phyloP scores from a whole-genome alignment of 2,329 filamentous ascomycete genomes.

The Ascochyta koolunga region DNA sequence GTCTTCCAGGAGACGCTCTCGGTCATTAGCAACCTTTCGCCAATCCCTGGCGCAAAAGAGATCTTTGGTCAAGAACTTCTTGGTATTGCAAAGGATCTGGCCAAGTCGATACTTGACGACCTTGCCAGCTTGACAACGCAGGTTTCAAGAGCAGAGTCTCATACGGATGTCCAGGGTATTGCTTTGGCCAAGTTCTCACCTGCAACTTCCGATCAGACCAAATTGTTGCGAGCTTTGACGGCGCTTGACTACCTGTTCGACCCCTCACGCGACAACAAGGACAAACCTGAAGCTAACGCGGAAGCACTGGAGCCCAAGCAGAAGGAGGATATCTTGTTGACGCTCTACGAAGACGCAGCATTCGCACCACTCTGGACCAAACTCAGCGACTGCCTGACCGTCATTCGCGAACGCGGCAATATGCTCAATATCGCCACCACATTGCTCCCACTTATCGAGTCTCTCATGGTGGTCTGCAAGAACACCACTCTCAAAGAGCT shows the following conservation, averaged over 20 bases:
- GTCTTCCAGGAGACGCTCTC: constrained; percentile 97
- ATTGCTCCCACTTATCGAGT: constrained; percentile 89
- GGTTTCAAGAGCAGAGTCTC: constrained; percentile 83
- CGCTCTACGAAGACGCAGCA: constrained; percentile 86
- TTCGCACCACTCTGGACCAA: constrained; percentile 93
- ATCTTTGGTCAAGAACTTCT: constrained; percentile 94
- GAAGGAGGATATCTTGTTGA: constrained; percentile 84
- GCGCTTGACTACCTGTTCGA: constrained; percentile 96
- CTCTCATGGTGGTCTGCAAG: constrained; percentile 99
- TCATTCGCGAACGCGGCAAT: constrained; percentile 89
- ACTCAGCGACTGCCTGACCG: constrained; percentile 83
- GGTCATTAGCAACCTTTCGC: constrained; percentile 97
- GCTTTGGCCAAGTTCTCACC: constrained; percentile 95
- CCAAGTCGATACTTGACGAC: constrained; percentile 82
- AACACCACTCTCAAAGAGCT: constrained; percentile 84
- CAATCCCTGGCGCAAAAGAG: constrained; percentile 86
- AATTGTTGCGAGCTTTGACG: constrained; percentile 87
- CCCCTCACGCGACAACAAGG: constrained; percentile 67
- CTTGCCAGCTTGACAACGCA: constrained; percentile 84
- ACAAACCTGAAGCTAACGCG: constrained; percentile 50
- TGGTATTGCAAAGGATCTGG: constrained; percentile 81
- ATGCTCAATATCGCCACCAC: constrained; percentile 98
- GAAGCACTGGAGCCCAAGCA: constrained; percentile 65
- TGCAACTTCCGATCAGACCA: constrained; percentile 94
- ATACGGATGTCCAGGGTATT: constrained; percentile 93